A percentile compares a stretch with the other conserved stretches of the same genome.
These are phyloP conservation scores for Chaetomiaceae sp. DNA, from an alignment of 2,329 filamentous ascomycete species.

Conservation along the genomic window DNA sequence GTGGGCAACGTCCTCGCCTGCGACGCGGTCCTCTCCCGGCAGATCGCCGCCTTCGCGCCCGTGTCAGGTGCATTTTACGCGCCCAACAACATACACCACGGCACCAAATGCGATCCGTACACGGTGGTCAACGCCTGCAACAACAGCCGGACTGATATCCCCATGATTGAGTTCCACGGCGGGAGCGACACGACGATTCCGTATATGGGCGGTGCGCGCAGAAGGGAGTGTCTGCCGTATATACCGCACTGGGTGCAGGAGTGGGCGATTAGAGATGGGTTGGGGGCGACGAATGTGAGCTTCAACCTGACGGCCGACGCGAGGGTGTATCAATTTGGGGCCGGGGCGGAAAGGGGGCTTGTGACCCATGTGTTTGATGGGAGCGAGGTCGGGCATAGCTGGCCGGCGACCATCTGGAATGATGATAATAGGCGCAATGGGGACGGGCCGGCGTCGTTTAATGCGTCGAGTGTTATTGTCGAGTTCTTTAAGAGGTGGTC, in stretches of 20 bases:
- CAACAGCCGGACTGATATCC: not conserved
- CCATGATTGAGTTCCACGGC: not conserved
- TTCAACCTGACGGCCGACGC: not conserved
- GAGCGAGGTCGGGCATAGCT: not conserved
- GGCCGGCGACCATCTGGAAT: not conserved
- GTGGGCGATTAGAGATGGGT: not conserved
- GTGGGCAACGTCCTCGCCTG: not conserved
- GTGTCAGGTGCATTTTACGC: not conserved
- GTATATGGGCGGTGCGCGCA: not conserved
- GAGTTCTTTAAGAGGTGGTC: not conserved
- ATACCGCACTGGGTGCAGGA: not conserved
- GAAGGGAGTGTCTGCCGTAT: not conserved
- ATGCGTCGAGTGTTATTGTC: not conserved
- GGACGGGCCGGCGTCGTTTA: not conserved
- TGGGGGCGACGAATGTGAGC: not conserved
- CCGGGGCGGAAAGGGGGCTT: not conserved
- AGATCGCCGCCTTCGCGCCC: not conserved
- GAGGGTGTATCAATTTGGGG: not conserved
- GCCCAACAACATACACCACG: not conserved
- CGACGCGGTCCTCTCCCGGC: not conserved
- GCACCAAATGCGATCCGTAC: not conserved
- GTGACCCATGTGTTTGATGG: not conserved
- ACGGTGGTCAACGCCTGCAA: not conserved
- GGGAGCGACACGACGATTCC: not conserved
- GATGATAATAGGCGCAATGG: not conserved